phyloP scores from a whole-genome alignment of 2,329 filamentous ascomycete genomes.

The Pestalotiopsis sp. region DNA sequence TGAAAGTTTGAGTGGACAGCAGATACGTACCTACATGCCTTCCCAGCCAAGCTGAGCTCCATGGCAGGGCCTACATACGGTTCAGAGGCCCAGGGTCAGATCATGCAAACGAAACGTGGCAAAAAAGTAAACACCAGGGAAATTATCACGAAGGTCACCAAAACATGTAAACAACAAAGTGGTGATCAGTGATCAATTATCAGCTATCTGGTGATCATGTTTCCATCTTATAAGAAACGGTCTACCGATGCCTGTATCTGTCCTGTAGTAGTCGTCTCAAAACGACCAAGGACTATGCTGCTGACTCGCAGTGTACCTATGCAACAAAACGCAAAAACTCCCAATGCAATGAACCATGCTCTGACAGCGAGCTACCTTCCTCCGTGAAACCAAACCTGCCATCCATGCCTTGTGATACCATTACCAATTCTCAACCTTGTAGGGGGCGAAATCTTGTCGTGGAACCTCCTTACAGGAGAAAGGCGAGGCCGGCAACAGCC shows the following conservation, averaged over 20 bases:
- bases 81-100: too few species aligned
- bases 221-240: constrained; percentile 10
- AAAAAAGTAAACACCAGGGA: too few species aligned
- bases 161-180: not conserved
- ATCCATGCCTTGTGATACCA: not conserved
- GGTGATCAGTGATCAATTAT: constrained; percentile 4
- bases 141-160: not conserved
- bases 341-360: not conserved
- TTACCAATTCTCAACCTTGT: not conserved
- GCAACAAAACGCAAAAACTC: not conserved
- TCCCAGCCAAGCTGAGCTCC: too few species aligned
- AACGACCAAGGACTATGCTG: not conserved
- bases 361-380: not conserved
- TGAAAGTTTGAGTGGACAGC: too few species aligned
- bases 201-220: constrained; percentile 7
- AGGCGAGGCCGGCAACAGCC: not conserved
- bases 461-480: not conserved
- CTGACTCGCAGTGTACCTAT: not conserved
- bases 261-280: not conserved
- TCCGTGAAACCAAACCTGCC: not conserved
- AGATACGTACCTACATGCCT: too few species aligned
- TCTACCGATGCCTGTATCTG: not conserved
- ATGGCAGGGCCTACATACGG: too few species aligned
- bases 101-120: too few species aligned
- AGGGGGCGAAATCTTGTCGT: not conserved